These are phyloP conservation scores for Xylariaceae sp. DNA, from an alignment of 2,329 filamentous ascomycete species.

Conservation along the genomic window DNA sequence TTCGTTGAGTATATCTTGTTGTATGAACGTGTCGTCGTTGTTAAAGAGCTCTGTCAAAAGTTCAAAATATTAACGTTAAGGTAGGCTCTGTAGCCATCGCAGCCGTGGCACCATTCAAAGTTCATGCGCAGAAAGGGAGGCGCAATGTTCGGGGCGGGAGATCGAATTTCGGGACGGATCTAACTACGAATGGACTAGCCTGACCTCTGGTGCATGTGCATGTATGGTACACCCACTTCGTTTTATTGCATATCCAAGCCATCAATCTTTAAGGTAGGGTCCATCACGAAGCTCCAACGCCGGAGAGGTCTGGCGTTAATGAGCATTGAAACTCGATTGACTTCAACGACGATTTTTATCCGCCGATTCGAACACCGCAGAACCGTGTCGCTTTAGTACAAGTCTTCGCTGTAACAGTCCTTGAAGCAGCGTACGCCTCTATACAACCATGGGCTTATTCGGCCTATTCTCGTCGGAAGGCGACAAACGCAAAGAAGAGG, in stretches of 20 bases:
- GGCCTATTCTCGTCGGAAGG: slow-evolving; percentile 48
- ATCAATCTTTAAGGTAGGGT: no score
- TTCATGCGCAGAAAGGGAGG: slow-evolving; percentile 15
- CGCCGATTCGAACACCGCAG: no score
- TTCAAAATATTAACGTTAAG: no score
- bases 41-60: background rate
- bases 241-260: no score
- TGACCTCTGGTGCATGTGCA: background rate
- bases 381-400: no score
- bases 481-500: slow-evolving; percentile 57
- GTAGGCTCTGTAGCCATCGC: no score
- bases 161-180: background rate
- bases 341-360: no score
- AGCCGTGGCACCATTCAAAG: background rate
- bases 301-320: no score
- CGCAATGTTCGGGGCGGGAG: slow-evolving; percentile 1
- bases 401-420: no score
- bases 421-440: background rate
- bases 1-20: background rate
- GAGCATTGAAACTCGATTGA: no score
- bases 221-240: background rate
- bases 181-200: slow-evolving; percentile 8
- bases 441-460: slow-evolving; percentile 56
- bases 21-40: background rate
- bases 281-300: no score